Percentiles rank a stretch among this genome's conserved stretches.
These are phyloP conservation scores for Aegilops bicornis DNA, from an alignment of 176 grass and related monocot genomes.

Conservation along the genomic window DNA sequence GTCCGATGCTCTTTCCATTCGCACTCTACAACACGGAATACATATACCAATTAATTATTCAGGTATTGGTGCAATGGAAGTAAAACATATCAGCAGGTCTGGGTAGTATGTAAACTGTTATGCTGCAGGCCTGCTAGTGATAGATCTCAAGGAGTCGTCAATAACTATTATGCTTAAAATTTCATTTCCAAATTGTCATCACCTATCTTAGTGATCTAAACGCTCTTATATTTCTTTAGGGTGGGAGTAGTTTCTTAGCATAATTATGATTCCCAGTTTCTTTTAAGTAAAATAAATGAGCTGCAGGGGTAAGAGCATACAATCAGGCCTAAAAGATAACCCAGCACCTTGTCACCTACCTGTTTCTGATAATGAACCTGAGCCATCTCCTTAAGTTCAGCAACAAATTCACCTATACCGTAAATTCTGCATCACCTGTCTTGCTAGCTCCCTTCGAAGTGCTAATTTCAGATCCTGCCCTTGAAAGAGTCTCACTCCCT, in stretches of 20 bases:
- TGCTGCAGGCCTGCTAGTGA: neutral
- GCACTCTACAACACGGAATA: constrained; percentile 36
- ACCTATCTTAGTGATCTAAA: too few relatives aligned
- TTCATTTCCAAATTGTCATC: neutral
- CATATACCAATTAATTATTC: neutral
- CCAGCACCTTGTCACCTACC: constrained; percentile 47
- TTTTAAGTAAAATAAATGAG: neutral
- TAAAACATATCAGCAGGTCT: neutral
- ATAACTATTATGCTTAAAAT: neutral
- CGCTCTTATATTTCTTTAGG: too few relatives aligned
- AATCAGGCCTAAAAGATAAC: neutral
- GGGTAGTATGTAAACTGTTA: too few relatives aligned
- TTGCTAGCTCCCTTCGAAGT: constrained; percentile 38
- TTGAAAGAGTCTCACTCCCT: constrained; percentile 60
- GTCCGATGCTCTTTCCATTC: constrained; percentile 60
- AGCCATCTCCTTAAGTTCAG: constrained; percentile 90
- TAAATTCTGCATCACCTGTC: constrained; percentile 54
- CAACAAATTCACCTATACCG: constrained; percentile 74
- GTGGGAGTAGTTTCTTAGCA: too few relatives aligned
- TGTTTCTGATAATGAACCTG: constrained; percentile 71
- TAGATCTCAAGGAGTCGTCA: neutral
- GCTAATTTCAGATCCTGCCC: constrained; percentile 58
- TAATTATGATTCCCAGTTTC: neutral
- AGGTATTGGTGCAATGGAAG: neutral
- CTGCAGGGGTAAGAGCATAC: neutral